phyloP scores from a whole-genome alignment of 2,329 filamentous ascomycete genomes.

The Chaetomiaceae sp. region DNA sequence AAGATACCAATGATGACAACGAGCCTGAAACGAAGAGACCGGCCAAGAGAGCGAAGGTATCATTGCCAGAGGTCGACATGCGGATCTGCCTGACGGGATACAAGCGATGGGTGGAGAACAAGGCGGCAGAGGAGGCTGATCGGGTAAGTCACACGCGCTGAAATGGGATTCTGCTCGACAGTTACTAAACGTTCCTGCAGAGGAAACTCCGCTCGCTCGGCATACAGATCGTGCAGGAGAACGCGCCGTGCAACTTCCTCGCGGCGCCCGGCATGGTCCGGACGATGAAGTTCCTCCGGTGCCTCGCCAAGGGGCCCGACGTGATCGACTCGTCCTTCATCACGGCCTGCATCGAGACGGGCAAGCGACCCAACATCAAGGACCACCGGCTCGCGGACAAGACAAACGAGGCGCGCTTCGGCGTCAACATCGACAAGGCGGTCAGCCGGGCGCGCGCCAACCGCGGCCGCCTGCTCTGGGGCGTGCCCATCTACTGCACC shows the following conservation, averaged over 20 bases:
- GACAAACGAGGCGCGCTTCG: slow-evolving; percentile 64
- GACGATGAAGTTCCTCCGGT: slow-evolving; percentile 88
- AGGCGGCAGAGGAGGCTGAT: slow-evolving; percentile 70
- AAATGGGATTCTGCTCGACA: not conserved
- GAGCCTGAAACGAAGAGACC: slow-evolving; percentile 44
- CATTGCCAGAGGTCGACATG: slow-evolving; percentile 60
- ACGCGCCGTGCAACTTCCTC: slow-evolving; percentile 72
- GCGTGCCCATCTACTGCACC: slow-evolving; percentile 78
- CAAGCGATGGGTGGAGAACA: slow-evolving; percentile 69
- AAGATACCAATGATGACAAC: slow-evolving; percentile 41
- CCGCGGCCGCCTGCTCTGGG: slow-evolving; percentile 66
- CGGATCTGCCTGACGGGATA: slow-evolving; percentile 80
- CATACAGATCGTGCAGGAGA: slow-evolving; percentile 72
- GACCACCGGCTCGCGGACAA: slow-evolving; percentile 65
- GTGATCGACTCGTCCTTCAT: slow-evolving; percentile 76
- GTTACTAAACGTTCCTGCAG: slow-evolving; percentile 37
- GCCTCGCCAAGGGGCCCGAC: slow-evolving; percentile 71
- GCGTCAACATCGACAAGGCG: slow-evolving; percentile 62
- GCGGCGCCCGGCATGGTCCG: slow-evolving; percentile 82
- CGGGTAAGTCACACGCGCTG: slow-evolving; percentile 54
- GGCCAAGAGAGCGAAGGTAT: slow-evolving; percentile 56
- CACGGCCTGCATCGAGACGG: slow-evolving; percentile 65
- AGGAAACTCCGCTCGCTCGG: slow-evolving; percentile 76
- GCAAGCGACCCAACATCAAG: slow-evolving; percentile 56
- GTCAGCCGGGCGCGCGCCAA: slow-evolving; percentile 68